These are phyloP conservation scores for Debaryomyces sp. DNA, from an alignment of 1,139 yeast genomes.

Conservation along the genomic window DNA sequence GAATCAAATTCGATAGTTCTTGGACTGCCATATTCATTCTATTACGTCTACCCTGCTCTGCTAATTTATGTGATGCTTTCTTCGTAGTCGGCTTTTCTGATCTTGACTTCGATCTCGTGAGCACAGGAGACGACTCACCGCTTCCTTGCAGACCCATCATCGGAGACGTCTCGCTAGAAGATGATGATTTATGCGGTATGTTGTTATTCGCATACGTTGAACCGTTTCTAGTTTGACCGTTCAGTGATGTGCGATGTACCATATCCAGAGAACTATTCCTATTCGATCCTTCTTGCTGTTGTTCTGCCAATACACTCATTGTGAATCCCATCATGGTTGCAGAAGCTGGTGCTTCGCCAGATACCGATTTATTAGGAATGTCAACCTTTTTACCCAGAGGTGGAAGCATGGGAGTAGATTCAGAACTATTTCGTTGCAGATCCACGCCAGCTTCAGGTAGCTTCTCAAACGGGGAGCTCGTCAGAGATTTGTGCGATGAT, in stretches of 20 bases:
- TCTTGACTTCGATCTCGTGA: conserved; percentile 4
- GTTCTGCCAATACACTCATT: conserved; percentile 51
- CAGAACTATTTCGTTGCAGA: conserved; percentile 16
- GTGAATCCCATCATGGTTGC: conserved; percentile 49
- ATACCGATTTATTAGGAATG: conserved; percentile 13
- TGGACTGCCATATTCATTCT: conserved; percentile 85
- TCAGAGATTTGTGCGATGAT: conserved; percentile 11
- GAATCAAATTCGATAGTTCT: conserved; percentile 70
- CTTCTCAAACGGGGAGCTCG: conserved; percentile 29
- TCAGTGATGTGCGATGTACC: background rate
- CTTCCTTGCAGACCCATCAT: conserved; percentile 9
- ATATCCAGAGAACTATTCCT: background rate
- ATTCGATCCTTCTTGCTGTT: conserved; percentile 18
- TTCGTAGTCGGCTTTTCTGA: conserved; percentile 46
- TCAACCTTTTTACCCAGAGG: conserved; percentile 36
- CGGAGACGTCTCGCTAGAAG: conserved; percentile 23
- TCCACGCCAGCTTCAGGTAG: conserved; percentile 41
- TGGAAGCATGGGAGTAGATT: conserved; percentile 41
- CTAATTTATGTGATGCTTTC: conserved; percentile 85
- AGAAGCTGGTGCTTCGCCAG: conserved; percentile 14
- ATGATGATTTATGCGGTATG: conserved; percentile 16
- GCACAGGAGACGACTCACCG: conserved; percentile 1
- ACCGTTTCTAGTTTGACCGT: conserved; percentile 9
- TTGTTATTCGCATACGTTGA: conserved; percentile 12
- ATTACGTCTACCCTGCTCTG: conserved; percentile 95